Percentiles rank a stretch among this genome's conserved stretches.
Conservation (phyloP, 1,139 yeast genomes). For the Chernovozyma aurita region DNA sequence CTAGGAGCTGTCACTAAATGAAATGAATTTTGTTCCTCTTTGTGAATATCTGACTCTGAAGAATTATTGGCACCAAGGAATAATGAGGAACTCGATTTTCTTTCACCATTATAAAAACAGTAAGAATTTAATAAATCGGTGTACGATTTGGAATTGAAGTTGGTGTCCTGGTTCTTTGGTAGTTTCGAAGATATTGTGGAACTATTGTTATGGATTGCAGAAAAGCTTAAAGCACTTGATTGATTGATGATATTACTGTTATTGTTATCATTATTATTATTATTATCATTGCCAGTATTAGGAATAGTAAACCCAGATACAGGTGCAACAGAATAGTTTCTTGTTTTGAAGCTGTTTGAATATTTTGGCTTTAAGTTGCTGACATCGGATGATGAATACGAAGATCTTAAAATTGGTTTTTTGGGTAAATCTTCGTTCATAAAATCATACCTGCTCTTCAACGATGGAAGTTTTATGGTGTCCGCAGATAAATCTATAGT, state of each 20-base stretch:
- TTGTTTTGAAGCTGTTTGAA: conserved; percentile 9
- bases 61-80: neutral
- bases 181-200: neutral
- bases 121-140: conserved; percentile 29
- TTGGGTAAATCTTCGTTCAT: conserved; percentile 5
- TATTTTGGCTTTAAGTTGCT: conserved; percentile 12
- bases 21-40: conserved; percentile 1
- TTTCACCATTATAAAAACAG: conserved; percentile 27
- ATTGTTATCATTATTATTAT: neutral
- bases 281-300: neutral
- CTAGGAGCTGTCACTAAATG: conserved; percentile 1
- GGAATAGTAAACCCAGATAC: neutral
- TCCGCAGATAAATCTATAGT: neutral
- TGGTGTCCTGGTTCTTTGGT: conserved; percentile 1
- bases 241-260: no score
- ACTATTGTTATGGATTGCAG: neutral
- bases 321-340: neutral
- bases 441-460: conserved; percentile 5
- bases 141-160: conserved; percentile 23
- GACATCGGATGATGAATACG: conserved; percentile 24
- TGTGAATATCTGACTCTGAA: conserved; percentile 5
- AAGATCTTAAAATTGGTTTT: conserved; percentile 23
- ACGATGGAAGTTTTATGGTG: conserved; percentile 3
- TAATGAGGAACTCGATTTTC: conserved; percentile 4
- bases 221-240: no score